Percentiles rank a stretch among this genome's conserved stretches.
These are phyloP conservation scores for Mycena rosella DNA, from an alignment of 768 basidiomycete genomes.

Conservation along the genomic window DNA sequence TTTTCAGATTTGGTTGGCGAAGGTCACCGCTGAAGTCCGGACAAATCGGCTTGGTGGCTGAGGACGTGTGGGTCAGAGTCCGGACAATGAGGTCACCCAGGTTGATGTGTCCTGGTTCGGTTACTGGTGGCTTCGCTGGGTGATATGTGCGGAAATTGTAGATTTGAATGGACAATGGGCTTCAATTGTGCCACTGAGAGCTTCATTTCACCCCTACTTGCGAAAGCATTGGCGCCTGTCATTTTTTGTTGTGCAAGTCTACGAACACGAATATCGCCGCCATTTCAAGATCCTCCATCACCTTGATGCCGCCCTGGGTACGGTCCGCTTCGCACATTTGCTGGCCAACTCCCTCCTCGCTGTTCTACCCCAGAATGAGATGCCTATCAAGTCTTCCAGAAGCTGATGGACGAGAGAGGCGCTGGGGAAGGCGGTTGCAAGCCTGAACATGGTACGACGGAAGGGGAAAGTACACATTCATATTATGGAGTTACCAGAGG, in stretches of 20 bases:
- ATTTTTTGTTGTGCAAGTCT: background rate
- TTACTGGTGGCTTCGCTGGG: no score
- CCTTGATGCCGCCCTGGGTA: background rate
- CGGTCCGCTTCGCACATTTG: background rate
- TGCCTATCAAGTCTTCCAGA: background rate
- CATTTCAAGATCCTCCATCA: conserved; percentile 4
- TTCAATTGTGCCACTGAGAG: no score
- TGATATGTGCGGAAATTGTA: no score
- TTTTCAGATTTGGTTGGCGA: no score
- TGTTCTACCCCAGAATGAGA: conserved; percentile 3
- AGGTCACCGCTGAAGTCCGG: no score
- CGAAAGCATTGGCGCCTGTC: no score
- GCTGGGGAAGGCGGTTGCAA: background rate
- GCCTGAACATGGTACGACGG: conserved; percentile 8
- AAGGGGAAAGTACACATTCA: conserved; percentile 7
- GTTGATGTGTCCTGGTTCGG: no score
- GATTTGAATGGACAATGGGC: no score
- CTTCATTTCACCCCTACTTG: no score
- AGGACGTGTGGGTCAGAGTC: no score
- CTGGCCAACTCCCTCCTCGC: background rate
- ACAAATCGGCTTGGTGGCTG: no score
- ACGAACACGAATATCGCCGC: background rate
- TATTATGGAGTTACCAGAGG: conserved; percentile 5
- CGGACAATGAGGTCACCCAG: no score
- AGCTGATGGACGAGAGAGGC: background rate